Base-by-base conservation (phyloP, 805 yeast species). In the Kodamaea sagamina region DNA sequence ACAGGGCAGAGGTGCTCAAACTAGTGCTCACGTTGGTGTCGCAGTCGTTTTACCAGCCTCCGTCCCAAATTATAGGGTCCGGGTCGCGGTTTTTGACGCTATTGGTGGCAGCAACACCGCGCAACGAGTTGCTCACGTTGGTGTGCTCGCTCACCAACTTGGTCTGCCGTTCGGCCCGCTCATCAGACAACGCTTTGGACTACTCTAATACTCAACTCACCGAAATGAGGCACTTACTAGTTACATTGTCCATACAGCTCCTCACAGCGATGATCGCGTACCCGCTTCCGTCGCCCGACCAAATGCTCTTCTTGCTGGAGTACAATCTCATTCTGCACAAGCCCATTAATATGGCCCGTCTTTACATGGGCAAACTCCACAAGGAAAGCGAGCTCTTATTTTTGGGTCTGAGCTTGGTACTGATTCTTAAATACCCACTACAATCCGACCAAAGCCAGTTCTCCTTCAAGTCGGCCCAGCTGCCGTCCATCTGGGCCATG, bases 91-190 rank as follows among this genome's bases (percentile, higher is more conserved):
- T 78, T 57, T 57, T 85, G 35, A 75, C 86, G 0, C 70, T 75
- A 5, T 62, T 82, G 39, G 82, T 77, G 32, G 64, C 77, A 10
- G 66, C 69, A 4, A 63, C 71, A 32, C 84, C 79, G 4, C 77
- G 69, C 57, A 62, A 67, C 39, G 78, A 73, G 48, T 59, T 71
- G 24, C 58, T 73, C 39, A 75, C 78, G 17, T 70, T 77, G 43
- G 74, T 86, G 2, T 83, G 89, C 51, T 86, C 96, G 2, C 64
- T 89, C 12, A 55, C 87, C 8, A 92, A 90, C 59, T 57, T 78
- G 4, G 64, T 75, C 1, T 78, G 86, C 50, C 67, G 87, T 24
- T 68, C 80, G 11, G 72, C 79, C 2, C 48, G 63, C 32, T 53
- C 60, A 10, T 15, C 34, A 13, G 76, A 75, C n/a, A 75, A 71